phyloP scores from a whole-genome alignment of 2,329 filamentous ascomycete species.

The Talaromyces funiculosus region DNA sequence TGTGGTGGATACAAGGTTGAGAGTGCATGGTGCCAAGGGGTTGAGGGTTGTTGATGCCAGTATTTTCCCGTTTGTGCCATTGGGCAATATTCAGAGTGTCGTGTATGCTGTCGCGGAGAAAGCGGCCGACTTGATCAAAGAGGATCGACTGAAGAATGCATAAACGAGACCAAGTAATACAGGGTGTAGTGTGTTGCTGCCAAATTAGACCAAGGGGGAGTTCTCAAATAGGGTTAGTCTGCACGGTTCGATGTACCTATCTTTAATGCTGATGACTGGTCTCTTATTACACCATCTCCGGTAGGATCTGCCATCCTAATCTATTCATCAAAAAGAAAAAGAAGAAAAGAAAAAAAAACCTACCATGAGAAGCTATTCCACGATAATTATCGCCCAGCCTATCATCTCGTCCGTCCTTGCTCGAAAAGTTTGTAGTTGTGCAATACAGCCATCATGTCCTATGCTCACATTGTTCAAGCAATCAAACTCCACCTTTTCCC shows the following conservation, averaged over 20 bases:
- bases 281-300: background rate
- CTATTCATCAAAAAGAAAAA: too few species aligned
- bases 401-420: background rate
- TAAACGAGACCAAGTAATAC: background rate
- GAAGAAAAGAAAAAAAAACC: too few species aligned
- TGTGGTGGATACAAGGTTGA: constrained; percentile 27
- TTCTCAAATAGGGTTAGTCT: background rate
- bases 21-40: constrained; percentile 26
- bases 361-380: background rate
- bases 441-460: background rate
- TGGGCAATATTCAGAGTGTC: constrained; percentile 33
- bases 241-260: background rate
- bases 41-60: constrained; percentile 56
- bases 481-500: background rate
- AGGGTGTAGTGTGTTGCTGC: background rate
- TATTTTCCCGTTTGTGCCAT: constrained; percentile 30
- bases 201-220: background rate
- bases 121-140: constrained; percentile 30
- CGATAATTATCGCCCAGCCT: background rate
- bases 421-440: background rate
- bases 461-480: background rate
- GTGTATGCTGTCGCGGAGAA: constrained; percentile 34
- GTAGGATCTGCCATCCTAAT: background rate
- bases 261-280: background rate
- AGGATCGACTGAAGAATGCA: constrained; percentile 17